These are phyloP conservation scores for Trichoderma sp. DNA, from an alignment of 2,329 filamentous ascomycete species.

Conservation along the genomic window DNA sequence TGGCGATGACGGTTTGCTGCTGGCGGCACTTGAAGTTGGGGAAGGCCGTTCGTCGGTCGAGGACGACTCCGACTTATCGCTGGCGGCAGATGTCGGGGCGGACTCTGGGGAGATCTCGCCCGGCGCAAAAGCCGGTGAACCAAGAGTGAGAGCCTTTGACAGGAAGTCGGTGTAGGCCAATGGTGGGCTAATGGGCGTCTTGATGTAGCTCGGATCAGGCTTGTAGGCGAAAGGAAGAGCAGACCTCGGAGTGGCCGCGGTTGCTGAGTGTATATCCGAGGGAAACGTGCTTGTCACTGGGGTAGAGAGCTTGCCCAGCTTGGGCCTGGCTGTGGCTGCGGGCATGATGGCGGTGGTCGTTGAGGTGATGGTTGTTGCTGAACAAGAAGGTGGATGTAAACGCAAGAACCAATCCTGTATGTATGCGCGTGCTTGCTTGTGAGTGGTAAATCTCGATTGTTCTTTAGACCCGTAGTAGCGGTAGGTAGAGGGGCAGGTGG, in stretches of 20 bases:
- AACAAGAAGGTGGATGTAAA: not conserved
- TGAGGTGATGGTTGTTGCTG: slow-evolving; percentile 19
- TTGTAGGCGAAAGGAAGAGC: slow-evolving; percentile 46
- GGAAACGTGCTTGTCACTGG: slow-evolving; percentile 65
- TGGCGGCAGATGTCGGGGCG: slow-evolving; percentile 59
- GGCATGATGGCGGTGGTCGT: slow-evolving; percentile 48
- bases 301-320: slow-evolving; percentile 63
- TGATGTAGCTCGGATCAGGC: slow-evolving; percentile 61
- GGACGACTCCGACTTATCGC: slow-evolving; percentile 58
- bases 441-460: slow-evolving; percentile 15
- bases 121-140: slow-evolving; percentile 65
- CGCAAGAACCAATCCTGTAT: not conserved
- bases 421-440: not conserved
- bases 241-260: slow-evolving; percentile 69
- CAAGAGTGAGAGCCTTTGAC: slow-evolving; percentile 72
- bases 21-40: slow-evolving; percentile 43
- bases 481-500: not conserved
- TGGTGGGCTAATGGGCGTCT: slow-evolving; percentile 91
- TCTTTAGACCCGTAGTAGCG: slow-evolving; percentile 3
- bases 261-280: slow-evolving; percentile 61
- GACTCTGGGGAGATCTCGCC: slow-evolving; percentile 53
- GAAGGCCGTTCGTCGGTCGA: slow-evolving; percentile 59
- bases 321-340: slow-evolving; percentile 53
- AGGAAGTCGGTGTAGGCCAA: slow-evolving; percentile 91
- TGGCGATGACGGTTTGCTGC: slow-evolving; percentile 41